phyloP scores from a whole-genome alignment of 192 early-diverging fungal genomes.

The Backusella mclennaniae region DNA sequence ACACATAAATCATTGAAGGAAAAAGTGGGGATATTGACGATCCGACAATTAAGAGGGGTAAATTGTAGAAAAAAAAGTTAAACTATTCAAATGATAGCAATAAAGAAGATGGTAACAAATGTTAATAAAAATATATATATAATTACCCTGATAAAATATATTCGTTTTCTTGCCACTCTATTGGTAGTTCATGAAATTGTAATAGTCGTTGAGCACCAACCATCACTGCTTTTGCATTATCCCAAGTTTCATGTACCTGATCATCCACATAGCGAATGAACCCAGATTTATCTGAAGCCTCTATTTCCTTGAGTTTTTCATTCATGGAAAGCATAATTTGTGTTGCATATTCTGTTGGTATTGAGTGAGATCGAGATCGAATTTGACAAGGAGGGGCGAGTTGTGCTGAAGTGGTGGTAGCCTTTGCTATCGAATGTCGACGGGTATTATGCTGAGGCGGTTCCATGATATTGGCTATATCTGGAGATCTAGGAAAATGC shows the following conservation, averaged over 20 bases:
- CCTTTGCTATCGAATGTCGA: slow-evolving; percentile 5
- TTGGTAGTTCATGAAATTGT: slow-evolving; percentile 56
- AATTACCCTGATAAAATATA: slow-evolving; percentile 51
- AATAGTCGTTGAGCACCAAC: slow-evolving; percentile 56
- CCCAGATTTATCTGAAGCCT: slow-evolving; percentile 48
- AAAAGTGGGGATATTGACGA: not conserved
- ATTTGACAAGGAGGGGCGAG: not conserved
- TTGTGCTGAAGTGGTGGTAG: not conserved
- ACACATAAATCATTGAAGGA: not conserved
- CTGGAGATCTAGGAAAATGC: not conserved
- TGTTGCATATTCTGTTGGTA: not conserved
- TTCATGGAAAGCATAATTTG: not conserved
- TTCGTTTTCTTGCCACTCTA: slow-evolving; percentile 63
- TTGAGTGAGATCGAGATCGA: slow-evolving; percentile 13
- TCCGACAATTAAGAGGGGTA: slow-evolving; percentile 1
- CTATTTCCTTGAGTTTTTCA: slow-evolving; percentile 41
- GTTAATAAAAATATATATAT: not conserved
- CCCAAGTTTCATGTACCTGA: slow-evolving; percentile 50
- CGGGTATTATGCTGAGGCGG: not conserved
- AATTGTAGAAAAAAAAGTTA: not conserved
- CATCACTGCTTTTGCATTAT: slow-evolving; percentile 48
- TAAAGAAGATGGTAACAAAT: not conserved
- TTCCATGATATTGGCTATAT: not conserved
- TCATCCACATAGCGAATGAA: slow-evolving; percentile 57
- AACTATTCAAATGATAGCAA: not conserved